These are phyloP conservation scores for Penicillium waksmanii DNA, from an alignment of 495 filamentous ascomycete species.

Conservation along the genomic window DNA sequence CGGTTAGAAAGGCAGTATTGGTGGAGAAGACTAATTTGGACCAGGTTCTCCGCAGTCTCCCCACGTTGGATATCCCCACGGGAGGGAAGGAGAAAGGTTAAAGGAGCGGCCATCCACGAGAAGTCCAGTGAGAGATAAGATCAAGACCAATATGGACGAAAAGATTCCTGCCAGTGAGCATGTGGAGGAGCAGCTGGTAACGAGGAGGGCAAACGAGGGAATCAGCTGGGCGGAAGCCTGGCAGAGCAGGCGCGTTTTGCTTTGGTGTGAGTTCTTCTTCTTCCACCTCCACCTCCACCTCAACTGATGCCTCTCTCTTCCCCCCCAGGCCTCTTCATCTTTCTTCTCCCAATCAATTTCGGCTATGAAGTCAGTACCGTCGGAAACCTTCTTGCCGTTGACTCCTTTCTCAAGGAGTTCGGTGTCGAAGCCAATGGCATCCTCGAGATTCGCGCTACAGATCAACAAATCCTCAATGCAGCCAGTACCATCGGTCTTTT, in stretches of 20 bases:
- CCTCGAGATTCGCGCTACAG: not conserved
- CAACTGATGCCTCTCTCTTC: not conserved
- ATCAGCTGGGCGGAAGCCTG: not conserved
- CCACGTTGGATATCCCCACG: too few species aligned
- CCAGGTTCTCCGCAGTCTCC: too few species aligned
- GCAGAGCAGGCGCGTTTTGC: not conserved
- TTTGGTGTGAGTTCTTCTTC: not conserved
- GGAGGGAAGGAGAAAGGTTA: not conserved
- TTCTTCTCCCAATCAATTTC: slow-evolving; percentile 1
- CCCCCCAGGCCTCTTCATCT: not conserved
- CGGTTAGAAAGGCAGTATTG: too few species aligned
- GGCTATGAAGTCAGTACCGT: slow-evolving; percentile 1
- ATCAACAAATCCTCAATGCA: slow-evolving; percentile 3
- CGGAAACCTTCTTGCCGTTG: not conserved
- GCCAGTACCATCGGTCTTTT: not conserved
- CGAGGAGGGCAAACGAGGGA: not conserved
- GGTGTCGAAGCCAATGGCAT: not conserved
- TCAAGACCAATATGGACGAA: not conserved
- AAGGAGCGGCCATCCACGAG: not conserved
- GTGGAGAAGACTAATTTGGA: too few species aligned
- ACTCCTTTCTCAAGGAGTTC: not conserved
- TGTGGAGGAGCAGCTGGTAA: not conserved
- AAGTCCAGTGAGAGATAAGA: not conserved
- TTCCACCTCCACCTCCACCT: not conserved
- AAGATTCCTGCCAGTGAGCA: not conserved